Evolutionary conservation across 2,329 filamentous ascomycete species (phyloP).

Genomic region (Coniochaeta sp.): DNA sequence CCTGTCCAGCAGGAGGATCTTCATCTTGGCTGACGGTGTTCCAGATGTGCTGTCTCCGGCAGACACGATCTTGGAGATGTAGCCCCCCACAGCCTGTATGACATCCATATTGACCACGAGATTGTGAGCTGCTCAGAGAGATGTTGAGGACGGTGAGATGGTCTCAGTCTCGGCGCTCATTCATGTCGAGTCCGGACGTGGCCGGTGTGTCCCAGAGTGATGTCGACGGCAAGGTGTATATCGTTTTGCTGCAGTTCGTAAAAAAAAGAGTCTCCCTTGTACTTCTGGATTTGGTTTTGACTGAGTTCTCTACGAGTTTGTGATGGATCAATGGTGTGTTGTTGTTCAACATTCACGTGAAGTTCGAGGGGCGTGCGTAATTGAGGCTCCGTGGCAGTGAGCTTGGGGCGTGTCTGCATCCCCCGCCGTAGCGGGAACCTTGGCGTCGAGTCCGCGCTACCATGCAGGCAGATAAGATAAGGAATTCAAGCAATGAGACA

Average conservation of each 20-base stretch:
- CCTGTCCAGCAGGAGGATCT: constrained; percentile 87
- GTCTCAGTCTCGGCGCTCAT: not conserved
- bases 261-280: not conserved
- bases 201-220: not conserved
- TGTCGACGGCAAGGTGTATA: not conserved
- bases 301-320: not conserved
- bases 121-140: not conserved
- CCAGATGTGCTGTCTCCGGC: constrained; percentile 63
- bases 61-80: constrained; percentile 93
- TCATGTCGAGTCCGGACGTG: not conserved
- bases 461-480: constrained; percentile 13
- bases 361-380: not conserved
- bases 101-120: constrained; percentile 69
- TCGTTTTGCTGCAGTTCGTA: not conserved
- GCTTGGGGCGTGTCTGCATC: constrained; percentile 8
- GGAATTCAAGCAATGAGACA: not conserved
- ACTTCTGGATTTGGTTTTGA: not conserved
- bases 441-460: not conserved
- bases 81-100: constrained; percentile 84
- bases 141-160: not conserved
- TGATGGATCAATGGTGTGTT: not conserved
- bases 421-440: not conserved
- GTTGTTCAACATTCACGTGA: not conserved
- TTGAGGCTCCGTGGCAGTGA: not conserved
- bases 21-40: constrained; percentile 83